Base-by-base conservation (phyloP, 2,329 filamentous ascomycete species). In the Aspergillus phoenicis region DNA sequence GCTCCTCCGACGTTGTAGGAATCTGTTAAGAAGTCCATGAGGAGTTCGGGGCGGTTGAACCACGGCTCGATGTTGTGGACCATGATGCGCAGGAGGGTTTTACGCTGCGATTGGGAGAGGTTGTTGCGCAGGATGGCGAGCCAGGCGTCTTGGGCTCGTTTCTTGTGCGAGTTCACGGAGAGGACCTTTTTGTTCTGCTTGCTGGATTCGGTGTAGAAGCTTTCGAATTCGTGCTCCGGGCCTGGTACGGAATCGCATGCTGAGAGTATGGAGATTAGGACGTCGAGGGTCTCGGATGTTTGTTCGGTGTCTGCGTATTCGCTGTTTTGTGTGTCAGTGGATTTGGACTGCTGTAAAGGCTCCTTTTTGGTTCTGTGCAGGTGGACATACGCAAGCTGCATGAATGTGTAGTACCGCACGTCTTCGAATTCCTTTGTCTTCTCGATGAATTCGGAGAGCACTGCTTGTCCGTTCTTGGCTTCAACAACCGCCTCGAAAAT, bases 21-120 rank as follows among this genome's bases (percentile, higher is more conserved):
- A 78, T 95, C 91, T n/a, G 93, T 97, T 58, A 99, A 80, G 76
- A 98, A 99, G 79, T 99, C 95, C 83, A 97, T 93, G 36, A 99
- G 84, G 43, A 96, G 83, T 72, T 98, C 94, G 1, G 93, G 90
- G 63, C 92, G 91, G 52, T 83, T 85, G 77, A 98, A 97, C 91
- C 92, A 96, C 0, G 94, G 93, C 24, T 91, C 90, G 68, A 97
- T 91, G 36, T 87, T 87, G 45, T 86, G 85, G 2, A 91, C 88
- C 78, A 96, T 89, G 63, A 90, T 84, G 62, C 86, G 84, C 52
- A 99, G 83, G 2, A 97, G 83, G 52, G 82, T 81, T 75, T 98
- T 98, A 55, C 91, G 88, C 73, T 96, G 90, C 15, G 89, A 85
- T 64, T 88, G 87, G 52, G 83, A 85, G 53, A 93, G 82, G 45